Evolutionary conservation across 805 yeast species (phyloP).

Genomic region (Starmerella sirachaensis): DNA sequence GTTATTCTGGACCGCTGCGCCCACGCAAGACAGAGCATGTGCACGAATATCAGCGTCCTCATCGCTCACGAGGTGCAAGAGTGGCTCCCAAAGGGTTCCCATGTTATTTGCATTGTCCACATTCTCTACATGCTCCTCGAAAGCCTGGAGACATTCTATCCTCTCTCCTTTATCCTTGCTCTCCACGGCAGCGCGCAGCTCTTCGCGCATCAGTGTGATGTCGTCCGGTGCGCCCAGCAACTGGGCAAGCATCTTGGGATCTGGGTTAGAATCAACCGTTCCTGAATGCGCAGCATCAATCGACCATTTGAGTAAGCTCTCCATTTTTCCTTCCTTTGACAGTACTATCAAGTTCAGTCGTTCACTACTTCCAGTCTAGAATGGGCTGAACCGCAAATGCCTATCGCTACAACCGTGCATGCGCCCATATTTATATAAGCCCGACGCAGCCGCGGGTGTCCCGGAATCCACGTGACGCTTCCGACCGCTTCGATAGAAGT

Average conservation of each 20-base stretch:
- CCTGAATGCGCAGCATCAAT: conserved; percentile 55
- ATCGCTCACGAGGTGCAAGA: conserved; percentile 44
- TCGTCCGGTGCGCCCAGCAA: conserved; percentile 79
- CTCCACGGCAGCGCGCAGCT: conserved; percentile 47
- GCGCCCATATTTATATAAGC: too few relatives aligned
- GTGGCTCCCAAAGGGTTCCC: conserved; percentile 69
- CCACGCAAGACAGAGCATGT: conserved; percentile 61
- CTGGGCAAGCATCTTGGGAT: conserved; percentile 67
- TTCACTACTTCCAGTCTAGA: too few relatives aligned
- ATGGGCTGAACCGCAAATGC: too few relatives aligned
- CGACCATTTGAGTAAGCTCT: conserved; percentile 86
- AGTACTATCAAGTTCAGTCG: too few relatives aligned
- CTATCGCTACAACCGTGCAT: too few relatives aligned
- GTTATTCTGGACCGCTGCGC: conserved; percentile 90
- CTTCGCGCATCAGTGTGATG: conserved; percentile 72
- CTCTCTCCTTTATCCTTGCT: conserved; percentile 51
- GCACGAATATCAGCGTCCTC: conserved; percentile 38
- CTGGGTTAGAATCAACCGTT: conserved; percentile 40
- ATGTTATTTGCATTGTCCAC: conserved; percentile 90
- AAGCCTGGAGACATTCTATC: conserved; percentile 71
- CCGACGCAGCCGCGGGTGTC: too few relatives aligned
- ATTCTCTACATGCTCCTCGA: conserved; percentile 87
- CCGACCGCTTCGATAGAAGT: too few relatives aligned
- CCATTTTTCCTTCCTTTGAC: conserved; percentile 40
- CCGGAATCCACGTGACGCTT: too few relatives aligned